phyloP scores from a whole-genome alignment of 805 yeast species.

The Pichia eremophila region DNA sequence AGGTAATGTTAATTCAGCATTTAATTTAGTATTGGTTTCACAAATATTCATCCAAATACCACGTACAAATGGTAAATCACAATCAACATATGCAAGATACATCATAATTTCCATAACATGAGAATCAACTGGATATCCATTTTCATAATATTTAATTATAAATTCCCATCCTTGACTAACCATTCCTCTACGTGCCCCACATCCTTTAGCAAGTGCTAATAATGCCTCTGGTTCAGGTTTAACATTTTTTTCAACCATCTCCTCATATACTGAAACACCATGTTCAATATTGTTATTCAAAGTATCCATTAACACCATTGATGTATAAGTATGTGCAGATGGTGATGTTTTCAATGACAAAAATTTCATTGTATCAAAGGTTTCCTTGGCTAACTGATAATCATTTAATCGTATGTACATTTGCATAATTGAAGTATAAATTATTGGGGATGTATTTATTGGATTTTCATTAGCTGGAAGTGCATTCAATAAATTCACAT shows the following conservation, averaged over 20 bases:
- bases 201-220: slow-evolving; percentile 58
- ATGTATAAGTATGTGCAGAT: slow-evolving; percentile 54
- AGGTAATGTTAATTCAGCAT: slow-evolving; percentile 14
- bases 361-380: slow-evolving; percentile 83
- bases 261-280: slow-evolving; percentile 68
- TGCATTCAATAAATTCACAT: slow-evolving; percentile 26
- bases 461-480: slow-evolving; percentile 10
- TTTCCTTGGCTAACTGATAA: slow-evolving; percentile 52
- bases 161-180: slow-evolving; percentile 66
- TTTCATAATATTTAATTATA: slow-evolving; percentile 51
- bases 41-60: slow-evolving; percentile 40
- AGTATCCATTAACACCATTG: slow-evolving; percentile 59
- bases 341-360: slow-evolving; percentile 60
- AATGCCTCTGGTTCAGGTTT: slow-evolving; percentile 36
- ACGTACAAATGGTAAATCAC: slow-evolving; percentile 65
- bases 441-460: slow-evolving; percentile 16
- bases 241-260: slow-evolving; percentile 35
- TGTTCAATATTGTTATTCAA: slow-evolving; percentile 56
- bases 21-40: slow-evolving; percentile 16
- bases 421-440: slow-evolving; percentile 52
- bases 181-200: slow-evolving; percentile 42
- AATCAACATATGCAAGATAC: slow-evolving; percentile 68
- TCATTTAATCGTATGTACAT: slow-evolving; percentile 46
- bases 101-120: slow-evolving; percentile 59
- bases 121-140: slow-evolving; percentile 25